Base-by-base conservation (phyloP, 768 basidiomycete species). In the Leccinum sublutescens region DNA sequence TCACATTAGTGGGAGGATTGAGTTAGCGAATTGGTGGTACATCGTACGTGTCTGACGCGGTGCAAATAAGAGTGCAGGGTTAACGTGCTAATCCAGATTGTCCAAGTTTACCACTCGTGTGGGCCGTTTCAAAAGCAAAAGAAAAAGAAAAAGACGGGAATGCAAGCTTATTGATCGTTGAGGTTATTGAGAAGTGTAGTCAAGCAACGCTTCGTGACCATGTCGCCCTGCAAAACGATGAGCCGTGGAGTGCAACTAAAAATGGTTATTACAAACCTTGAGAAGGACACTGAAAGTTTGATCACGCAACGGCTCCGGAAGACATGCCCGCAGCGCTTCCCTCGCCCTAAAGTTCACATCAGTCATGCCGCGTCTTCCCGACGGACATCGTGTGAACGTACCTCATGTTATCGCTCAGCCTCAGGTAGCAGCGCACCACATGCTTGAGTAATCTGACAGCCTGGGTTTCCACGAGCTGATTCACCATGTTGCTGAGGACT, bases 401-500 rank as follows among this genome's bases (percentile, higher is more conserved):
- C 95, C 95, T 85, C 58, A 95, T 78, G 68, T 99, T 99, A 76
- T 99, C 97, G 70, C 93, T 96, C 65, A 99, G 79, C 47, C 97
- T 84, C 62, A 99, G 76, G 73, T 99, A 99, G 75, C 97, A 99
- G 57, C 97, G 83, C 31, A 99, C 97, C 54, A 99, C 97, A 71
- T 99, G 97, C 75, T 99, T 99, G 65, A 99, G 78, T 51, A 99
- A 78, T 67, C 97, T 79, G 29, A 98, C 96, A 11, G 97, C 97
- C 74, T 98, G 97, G 2, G 92, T 97, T 76, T 99, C 96, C 55
- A 98, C 95, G 52, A 99, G 82, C 71, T 98, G 94, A 69, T 89
- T 91, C 64, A 98, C 97, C 97, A 99, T 99, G 74, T 97, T 98
- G 79, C 91, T 93, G 59, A 99, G 81, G 15, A 99, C 97, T 8